Percentiles rank a stretch among this genome's conserved stretches.
Evolutionary conservation across 2,329 filamentous ascomycete genomes (phyloP).

Genomic region (Zasmidium angulare): DNA sequence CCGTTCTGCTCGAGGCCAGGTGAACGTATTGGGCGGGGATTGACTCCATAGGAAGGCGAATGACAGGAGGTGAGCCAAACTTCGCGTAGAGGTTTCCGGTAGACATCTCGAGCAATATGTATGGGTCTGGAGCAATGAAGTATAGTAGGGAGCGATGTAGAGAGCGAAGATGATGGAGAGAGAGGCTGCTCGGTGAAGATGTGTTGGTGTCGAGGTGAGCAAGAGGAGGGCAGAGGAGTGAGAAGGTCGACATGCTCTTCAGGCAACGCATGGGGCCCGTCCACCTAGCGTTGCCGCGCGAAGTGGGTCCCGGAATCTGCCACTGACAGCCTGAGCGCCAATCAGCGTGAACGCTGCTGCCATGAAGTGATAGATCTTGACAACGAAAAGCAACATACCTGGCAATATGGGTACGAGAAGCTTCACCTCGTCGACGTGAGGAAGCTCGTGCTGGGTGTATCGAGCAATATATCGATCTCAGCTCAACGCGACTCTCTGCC

Average conservation of each 20-base stretch:
- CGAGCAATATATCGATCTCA: too few species aligned
- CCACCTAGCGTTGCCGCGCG: neutral
- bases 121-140: neutral
- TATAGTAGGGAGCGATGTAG: neutral
- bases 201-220: neutral
- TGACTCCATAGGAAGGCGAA: neutral
- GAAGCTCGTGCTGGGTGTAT: neutral
- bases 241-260: neutral
- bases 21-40: neutral
- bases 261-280: neutral
- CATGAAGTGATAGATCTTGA: neutral
- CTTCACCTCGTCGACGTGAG: neutral
- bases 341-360: neutral
- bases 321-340: neutral
- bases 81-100: neutral
- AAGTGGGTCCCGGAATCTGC: neutral
- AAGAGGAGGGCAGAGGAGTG: neutral
- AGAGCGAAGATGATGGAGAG: neutral
- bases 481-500: too few species aligned
- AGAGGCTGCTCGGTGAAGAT: neutral
- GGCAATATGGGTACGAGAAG: constrained; percentile 1
- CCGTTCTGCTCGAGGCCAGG: too few species aligned
- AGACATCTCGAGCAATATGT: neutral
- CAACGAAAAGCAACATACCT: neutral
- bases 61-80: neutral